Percentiles rank a stretch among this genome's conserved stretches.
These are phyloP conservation scores for Pezicula carpinea DNA, from an alignment of 2,329 filamentous ascomycete species.

Conservation along the genomic window DNA sequence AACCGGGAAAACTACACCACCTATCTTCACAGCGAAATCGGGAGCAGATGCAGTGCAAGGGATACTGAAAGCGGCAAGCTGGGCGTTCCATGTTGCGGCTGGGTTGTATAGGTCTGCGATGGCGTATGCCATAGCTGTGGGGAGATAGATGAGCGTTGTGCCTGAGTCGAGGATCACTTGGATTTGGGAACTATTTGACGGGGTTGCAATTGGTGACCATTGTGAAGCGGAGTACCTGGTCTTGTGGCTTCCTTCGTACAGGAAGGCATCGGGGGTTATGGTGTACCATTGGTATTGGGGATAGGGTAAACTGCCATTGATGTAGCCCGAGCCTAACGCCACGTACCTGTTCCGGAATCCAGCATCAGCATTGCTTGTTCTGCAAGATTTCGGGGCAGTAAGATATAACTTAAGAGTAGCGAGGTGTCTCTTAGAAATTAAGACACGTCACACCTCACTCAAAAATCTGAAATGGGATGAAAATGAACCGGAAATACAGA, in stretches of 20 bases:
- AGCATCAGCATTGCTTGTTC: no score
- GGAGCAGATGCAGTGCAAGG: slow-evolving; percentile 11
- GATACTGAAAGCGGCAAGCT: slow-evolving; percentile 3
- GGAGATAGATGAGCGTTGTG: slow-evolving; percentile 11
- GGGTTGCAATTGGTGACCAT: neutral
- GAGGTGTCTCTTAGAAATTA: no score
- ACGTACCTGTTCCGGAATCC: no score
- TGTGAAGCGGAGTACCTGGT: neutral
- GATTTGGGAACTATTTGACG: neutral
- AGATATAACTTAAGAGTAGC: no score
- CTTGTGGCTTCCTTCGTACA: neutral
- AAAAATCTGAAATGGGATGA: no score
- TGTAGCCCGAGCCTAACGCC: neutral
- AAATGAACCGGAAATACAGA: no score
- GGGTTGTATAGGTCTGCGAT: slow-evolving; percentile 8
- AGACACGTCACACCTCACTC: no score
- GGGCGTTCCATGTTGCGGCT: slow-evolving; percentile 3
- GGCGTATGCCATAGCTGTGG: slow-evolving; percentile 3
- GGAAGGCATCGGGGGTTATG: slow-evolving; percentile 9
- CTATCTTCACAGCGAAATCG: slow-evolving; percentile 13
- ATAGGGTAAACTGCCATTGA: slow-evolving; percentile 4
- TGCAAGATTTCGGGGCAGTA: no score
- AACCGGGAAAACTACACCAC: slow-evolving; percentile 6
- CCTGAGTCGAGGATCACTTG: slow-evolving; percentile 10
- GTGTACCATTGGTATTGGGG: slow-evolving; percentile 11